A percentile compares a stretch with the other conserved stretches of the same genome.
Evolutionary conservation across 1,139 yeast genomes (phyloP).

Genomic region (Geotrichum australiense): DNA sequence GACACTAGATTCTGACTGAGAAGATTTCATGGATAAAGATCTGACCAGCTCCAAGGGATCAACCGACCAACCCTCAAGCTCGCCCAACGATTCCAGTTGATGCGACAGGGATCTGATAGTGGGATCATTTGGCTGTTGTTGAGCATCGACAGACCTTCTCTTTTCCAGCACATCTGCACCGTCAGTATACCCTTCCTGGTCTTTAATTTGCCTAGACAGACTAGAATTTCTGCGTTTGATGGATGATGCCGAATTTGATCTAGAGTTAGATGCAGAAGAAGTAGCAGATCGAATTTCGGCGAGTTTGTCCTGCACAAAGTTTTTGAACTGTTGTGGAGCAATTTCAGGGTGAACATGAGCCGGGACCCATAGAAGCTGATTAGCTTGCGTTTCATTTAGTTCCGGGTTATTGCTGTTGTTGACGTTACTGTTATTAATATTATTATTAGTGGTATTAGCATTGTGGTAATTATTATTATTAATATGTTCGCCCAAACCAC

Average conservation of each 20-base stretch:
- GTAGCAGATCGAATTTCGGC: slow-evolving; percentile 50
- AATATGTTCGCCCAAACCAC: background rate
- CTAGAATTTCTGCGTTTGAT: slow-evolving; percentile 32
- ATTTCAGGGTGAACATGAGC: slow-evolving; percentile 90
- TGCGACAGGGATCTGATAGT: slow-evolving; percentile 27
- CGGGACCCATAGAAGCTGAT: slow-evolving; percentile 73
- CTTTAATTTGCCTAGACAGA: slow-evolving; percentile 35
- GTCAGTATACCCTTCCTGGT: slow-evolving; percentile 34
- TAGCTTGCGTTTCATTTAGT: slow-evolving; percentile 28
- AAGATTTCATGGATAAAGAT: slow-evolving; percentile 20
- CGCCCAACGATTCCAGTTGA: slow-evolving; percentile 30
- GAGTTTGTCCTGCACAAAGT: slow-evolving; percentile 72
- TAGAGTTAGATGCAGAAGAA: background rate
- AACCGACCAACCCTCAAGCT: slow-evolving; percentile 32
- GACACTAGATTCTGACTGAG: slow-evolving; percentile 8
- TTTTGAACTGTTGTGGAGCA: slow-evolving; percentile 84
- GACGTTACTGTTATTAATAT: background rate
- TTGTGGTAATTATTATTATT: background rate
- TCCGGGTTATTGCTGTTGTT: slow-evolving; percentile 5
- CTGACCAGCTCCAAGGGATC: slow-evolving; percentile 31
- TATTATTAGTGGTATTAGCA: background rate
- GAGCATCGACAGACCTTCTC: slow-evolving; percentile 23
- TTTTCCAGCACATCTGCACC: slow-evolving; percentile 36
- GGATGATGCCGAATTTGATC: slow-evolving; percentile 4
- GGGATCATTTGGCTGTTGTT: slow-evolving; percentile 22